Evolutionary conservation across 75 land plant species (phyloP), one percentile per base, ranked within the genome.

Genomic region (Cryptomeria japonica): DNA sequence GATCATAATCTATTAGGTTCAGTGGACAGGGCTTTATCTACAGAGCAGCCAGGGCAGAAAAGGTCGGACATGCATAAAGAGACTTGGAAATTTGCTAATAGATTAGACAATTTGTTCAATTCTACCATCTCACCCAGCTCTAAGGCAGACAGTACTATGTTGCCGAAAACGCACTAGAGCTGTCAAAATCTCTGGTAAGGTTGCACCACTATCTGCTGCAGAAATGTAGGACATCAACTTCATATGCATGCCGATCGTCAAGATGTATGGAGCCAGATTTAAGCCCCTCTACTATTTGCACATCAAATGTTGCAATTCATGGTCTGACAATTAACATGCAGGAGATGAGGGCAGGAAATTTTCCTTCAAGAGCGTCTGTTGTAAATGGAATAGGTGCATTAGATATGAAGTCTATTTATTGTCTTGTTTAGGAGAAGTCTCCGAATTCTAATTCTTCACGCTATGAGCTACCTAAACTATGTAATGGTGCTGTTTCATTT

Each of bases 181-280:
- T 84, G 56, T 31, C 36, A 84, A 84, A 84, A 46, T 49, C 22
- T 46, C 51, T 42, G 51, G 47, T 82, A 25, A 47, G 14, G 32
- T 13, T 3, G 51, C 49, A 44, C 5, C 46, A 46, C 31, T 12
- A 82, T 46, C 84, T 82, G 49, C 4, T 44, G 32, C 84, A 82
- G 84, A 44, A n/a, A n/a, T 46, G 47, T 46, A 82, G 14, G 84
- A 82, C 47, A 13, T 28, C 31, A 7, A 8, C 84, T 42, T 42
- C 47, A 82, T 44, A 44, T 82, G 49, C 84, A 11, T 42, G 84
- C n/a, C 51, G 46, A 13, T 51, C 3, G n/a, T 42, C 51, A n/a
- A 82, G 31, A 82, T 82, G n/a, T 10, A 82, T 82, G n/a, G 84
- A 82, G 51, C 84, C 84, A 82, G 51, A 28, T 3, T 39, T 46